Evolutionary conservation across 441 rosid genomes (phyloP).

Genomic region (Sinapis alba): DNA sequence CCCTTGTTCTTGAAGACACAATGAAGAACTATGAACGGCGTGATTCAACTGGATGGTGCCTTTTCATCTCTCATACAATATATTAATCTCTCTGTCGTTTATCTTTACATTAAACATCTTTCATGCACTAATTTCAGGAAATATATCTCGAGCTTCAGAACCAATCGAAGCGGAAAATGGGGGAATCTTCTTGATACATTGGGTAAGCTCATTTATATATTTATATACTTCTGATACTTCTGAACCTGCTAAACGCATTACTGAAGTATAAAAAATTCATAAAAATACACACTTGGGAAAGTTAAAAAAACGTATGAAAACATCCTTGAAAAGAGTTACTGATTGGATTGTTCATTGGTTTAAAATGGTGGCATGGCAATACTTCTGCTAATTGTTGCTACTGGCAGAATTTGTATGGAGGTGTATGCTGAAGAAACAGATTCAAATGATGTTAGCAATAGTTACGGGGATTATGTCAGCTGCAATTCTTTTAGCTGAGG

Average conservation of each 20-base stretch:
- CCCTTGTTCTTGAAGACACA: slow-evolving; percentile 92
- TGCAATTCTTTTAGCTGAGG: slow-evolving; percentile 98
- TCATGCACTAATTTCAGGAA: slow-evolving; percentile 54
- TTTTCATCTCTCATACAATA: slow-evolving; percentile 24
- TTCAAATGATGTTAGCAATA: slow-evolving; percentile 69
- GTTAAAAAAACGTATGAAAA: not conserved
- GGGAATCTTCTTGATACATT: slow-evolving; percentile 64
- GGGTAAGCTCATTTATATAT: slow-evolving; percentile 48
- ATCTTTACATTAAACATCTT: slow-evolving; percentile 23
- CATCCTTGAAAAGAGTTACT: not conserved
- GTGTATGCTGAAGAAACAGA: slow-evolving; percentile 72
- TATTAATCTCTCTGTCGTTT: not conserved
- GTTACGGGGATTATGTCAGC: slow-evolving; percentile 83
- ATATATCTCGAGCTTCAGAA: slow-evolving; percentile 89
- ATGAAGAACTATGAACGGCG: slow-evolving; percentile 84
- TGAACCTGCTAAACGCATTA: not conserved
- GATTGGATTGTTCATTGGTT: not conserved
- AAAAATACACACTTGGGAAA: not conserved
- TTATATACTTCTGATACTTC: not conserved
- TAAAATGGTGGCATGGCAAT: not conserved
- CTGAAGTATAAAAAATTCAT: not conserved
- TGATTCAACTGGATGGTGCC: slow-evolving; percentile 83
- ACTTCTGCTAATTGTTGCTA: not conserved
- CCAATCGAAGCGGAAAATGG: slow-evolving; percentile 62
- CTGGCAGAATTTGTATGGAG: slow-evolving; percentile 89